Conservation (phyloP, 2,329 filamentous ascomycete genomes). For the Alternaria triticimaculans region DNA sequence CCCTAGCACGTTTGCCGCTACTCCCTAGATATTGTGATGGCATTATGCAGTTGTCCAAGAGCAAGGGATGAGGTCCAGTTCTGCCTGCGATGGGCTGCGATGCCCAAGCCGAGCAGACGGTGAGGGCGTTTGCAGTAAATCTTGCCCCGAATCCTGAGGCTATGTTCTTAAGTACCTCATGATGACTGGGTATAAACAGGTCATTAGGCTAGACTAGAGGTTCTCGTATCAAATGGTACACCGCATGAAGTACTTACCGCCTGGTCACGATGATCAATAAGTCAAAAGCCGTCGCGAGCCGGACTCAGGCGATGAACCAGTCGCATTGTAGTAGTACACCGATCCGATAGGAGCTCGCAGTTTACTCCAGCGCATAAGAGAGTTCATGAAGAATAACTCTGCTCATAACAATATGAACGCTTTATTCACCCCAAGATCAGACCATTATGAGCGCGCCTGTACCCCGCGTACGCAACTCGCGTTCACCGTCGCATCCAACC, state of each 20-base stretch:
- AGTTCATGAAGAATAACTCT: not conserved
- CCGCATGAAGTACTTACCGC: not conserved
- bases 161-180: not conserved
- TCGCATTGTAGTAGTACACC: not conserved
- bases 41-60: not conserved
- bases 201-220: not conserved
- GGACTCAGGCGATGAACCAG: not conserved
- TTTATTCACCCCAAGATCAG: not conserved
- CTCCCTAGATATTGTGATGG: not conserved
- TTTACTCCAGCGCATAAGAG: not conserved
- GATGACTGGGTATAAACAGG: not conserved
- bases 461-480: not conserved
- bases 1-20: not conserved
- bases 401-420: not conserved
- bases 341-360: not conserved
- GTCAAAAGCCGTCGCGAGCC: not conserved
- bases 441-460: not conserved
- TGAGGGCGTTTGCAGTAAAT: not conserved
- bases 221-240: not conserved
- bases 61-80: not conserved
- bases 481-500: not conserved
- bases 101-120: not conserved
- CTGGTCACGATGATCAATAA: not conserved
- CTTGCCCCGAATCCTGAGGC: not conserved
- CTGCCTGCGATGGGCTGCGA: not conserved